Base-by-base conservation (phyloP, 768 basidiomycete genomes). In the Suillus clintonianus region DNA sequence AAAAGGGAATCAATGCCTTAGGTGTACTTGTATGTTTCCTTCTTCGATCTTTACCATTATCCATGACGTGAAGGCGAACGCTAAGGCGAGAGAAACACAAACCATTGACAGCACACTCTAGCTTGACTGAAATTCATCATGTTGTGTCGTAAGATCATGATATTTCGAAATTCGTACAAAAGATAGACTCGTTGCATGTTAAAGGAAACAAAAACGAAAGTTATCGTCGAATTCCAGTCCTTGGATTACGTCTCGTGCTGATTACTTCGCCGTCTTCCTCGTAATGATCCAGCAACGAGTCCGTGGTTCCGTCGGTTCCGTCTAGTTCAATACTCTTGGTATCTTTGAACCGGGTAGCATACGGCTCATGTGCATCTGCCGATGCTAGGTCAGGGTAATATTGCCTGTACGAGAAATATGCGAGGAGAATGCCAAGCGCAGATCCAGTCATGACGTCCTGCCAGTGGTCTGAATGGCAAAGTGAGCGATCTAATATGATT, bases 391-490 rank as follows among this genome's bases (percentile, higher is more conserved):
- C 73, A 9, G 91, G 92, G 70, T 91, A 95, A 74, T 94, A 93
- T 70, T 92, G 92, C 27, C 91, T 85, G 76, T 96, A 96, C 9
- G 85, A 75, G 73, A 94, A 89, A 77, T 85, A 90, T 11, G 93
- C 81, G 60, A 92, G 79, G 42, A 82, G 70, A 10, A 91, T 81
- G 13, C 95, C 96, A 11, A 98, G 82, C 9, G 88, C 48, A 5
- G 88, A 85, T 3, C 97, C 95, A 1, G 89, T 83, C 6, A 94
- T 71, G 41, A 97, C 91, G 70, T 99, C 97, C 2, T 94, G 87
- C 91, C 93, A 95, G 72, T 97, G 95, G 74, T 97, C 91, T 93
- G 62, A 43, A 65, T 54, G 4, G n/a, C 45, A 22, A 32, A 55
- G 54, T 50, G 14, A 62, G 51, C 24, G 5, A 59, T 2, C 65